Base-by-base conservation (phyloP, 2,329 filamentous ascomycete genomes). In the Hirsutella rhossiliensis region DNA sequence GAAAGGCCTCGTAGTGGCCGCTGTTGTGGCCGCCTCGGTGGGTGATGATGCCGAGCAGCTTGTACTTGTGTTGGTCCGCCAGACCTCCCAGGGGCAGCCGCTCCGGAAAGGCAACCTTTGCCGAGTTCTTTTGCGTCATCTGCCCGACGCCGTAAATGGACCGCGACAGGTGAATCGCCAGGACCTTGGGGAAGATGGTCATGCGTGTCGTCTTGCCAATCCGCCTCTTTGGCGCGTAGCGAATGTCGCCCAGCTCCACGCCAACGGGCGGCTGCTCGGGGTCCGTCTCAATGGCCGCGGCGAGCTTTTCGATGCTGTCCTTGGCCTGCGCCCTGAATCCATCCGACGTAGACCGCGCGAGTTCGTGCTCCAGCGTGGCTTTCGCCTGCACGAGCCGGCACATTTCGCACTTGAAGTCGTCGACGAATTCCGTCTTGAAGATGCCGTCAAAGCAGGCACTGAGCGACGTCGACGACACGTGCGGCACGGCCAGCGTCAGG, bases 21-120 rank as follows among this genome's bases (percentile, higher is more conserved):
- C 88, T 95, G 57, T 95, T 83, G 60, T 98, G 92, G 49, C 86
- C 94, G 32, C 92, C 92, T 56, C 94, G 94, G 60, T 98, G 92
- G 19, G 87, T 94, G 31, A 98, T 87, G 31, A 94, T 78, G 12
- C 84, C 87, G 0, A 94, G 74, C 5, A 98, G 71, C 54, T 82
- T 87, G 64, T 96, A 98, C 58, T 77, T 83, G 50, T 80, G 84
- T 56, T 84, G 80, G 45, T 84, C 76, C 38, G 92, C 65, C 20
- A 97, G 68, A 1, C 87, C 80, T 1, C 92, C 92, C 3, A 98
- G 68, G 0, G 85, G 78, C 3, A 98, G 64, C n/a, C 75, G 74
- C 62, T 97, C 90, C 0, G 89, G 89, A 55, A 97, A 98, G 0
- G 84, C 71, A 3, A 98, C 89, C 60, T 95, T 97, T 54, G 90